phyloP scores from a whole-genome alignment of 2,329 filamentous ascomycete genomes.

The Trichoderma harzianum region DNA sequence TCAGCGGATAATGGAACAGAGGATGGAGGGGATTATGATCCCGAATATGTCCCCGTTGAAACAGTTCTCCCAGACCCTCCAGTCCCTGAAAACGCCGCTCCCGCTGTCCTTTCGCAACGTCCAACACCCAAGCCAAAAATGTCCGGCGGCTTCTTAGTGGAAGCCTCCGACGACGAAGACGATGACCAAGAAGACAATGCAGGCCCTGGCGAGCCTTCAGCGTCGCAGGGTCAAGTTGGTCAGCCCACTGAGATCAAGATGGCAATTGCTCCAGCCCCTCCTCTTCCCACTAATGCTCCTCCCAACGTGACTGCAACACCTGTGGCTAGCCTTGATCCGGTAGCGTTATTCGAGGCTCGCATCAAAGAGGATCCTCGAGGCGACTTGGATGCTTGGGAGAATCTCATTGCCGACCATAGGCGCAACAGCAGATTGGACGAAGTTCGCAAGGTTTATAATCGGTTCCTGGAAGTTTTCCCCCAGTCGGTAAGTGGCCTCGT shows the following conservation, averaged over 20 bases:
- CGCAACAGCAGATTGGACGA: slow-evolving; percentile 79
- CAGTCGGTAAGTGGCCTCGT: slow-evolving; percentile 71
- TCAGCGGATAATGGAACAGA: slow-evolving; percentile 46
- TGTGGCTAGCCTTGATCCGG: slow-evolving; percentile 57
- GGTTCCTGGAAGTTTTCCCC: slow-evolving; percentile 85
- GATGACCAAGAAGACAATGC: slow-evolving; percentile 25
- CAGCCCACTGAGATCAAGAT: slow-evolving; percentile 25
- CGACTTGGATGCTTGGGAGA: slow-evolving; percentile 87
- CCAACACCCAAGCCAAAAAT: slow-evolving; percentile 53
- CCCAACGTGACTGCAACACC: slow-evolving; percentile 34
- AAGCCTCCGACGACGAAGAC: slow-evolving; percentile 57
- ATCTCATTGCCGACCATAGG: slow-evolving; percentile 80
- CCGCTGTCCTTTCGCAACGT: slow-evolving; percentile 29
- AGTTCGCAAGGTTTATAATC: slow-evolving; percentile 74
- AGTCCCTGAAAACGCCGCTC: slow-evolving; percentile 31
- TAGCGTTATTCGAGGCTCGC: slow-evolving; percentile 82
- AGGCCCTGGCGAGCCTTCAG: not conserved
- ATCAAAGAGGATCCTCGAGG: slow-evolving; percentile 90
- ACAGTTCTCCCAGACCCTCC: slow-evolving; percentile 40
- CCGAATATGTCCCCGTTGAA: slow-evolving; percentile 50
- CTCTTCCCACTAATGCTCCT: slow-evolving; percentile 25
- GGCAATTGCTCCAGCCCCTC: slow-evolving; percentile 23
- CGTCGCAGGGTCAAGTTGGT: slow-evolving; percentile 9
- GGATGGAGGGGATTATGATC: slow-evolving; percentile 57
- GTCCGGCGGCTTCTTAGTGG: slow-evolving; percentile 58